Base-by-base conservation (phyloP, 1,284 basidiomycete genomes). In the Austroboletus novae-zelandiae region DNA sequence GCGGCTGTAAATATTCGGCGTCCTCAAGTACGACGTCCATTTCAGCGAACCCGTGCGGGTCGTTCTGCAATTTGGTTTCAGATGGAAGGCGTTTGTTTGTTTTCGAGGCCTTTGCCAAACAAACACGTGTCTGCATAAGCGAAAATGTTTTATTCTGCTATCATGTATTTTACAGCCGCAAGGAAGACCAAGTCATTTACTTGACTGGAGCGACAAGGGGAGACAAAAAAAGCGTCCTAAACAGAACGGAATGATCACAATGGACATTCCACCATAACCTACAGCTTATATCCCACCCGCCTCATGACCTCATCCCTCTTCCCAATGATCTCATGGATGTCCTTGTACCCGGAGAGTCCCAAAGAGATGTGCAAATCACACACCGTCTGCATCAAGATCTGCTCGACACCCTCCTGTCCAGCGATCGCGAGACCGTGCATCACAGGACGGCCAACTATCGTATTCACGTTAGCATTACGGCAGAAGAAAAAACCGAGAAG, bases 311-410 rank as follows among this genome's bases (percentile, higher is more conserved):
- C 36, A 9, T 39, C 36, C 14, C 18, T 18, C 18, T 39, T 39
- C 9, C 36, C 18, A 13, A 39, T 54, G 20, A 80, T 45, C 36
- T 52, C 65, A 44, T 63, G 69, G 57, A 71, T 39, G 13, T 39
- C 36, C 17, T 9, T 20, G 13, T 39, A 73, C 8, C 77, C 76
- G 11, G 68, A 62, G 13, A 79, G 58, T 2, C 77, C 77, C 51
- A 81, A 67, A 15, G 78, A 74, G 32, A 81, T 70, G 58, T 84
- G 79, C 10, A 80, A 68, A 47, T 85, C 83, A 1, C 79, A 77
- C 41, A 83, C 67, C 2, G 80, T 65, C 15, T 68, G 71, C 51
- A 71, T 71, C 56, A 84, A 62, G 15, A 83, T 75, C 49, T 76
- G 72, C 58, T 81, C 72, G 4, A 81, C 79, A 5, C 81, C 83